Base-by-base conservation (phyloP, 2,329 filamentous ascomycete species). In the Seiridium cupressi region DNA sequence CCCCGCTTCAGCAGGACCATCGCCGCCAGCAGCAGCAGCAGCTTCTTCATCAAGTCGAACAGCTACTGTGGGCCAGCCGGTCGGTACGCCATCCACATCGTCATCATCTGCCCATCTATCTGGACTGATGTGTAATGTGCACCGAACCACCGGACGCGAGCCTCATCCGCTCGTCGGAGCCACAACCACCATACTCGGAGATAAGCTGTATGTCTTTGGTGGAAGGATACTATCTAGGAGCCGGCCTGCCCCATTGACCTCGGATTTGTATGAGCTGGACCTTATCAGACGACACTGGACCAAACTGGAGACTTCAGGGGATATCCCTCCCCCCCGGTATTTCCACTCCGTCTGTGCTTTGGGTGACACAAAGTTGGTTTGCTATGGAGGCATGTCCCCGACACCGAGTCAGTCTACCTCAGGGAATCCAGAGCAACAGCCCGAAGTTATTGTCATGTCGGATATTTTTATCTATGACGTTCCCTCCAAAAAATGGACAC, bases 321-420 rank as follows among this genome's bases (percentile, higher is more conserved):
- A 98, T 68, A 80, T 96, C 44, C 95, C 95, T 1, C 90, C 93
- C 2, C 92, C 95, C 7, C 86, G 95, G 62, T 99, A 99, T 73
- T 99, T 99, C 66, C 95, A 99, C 79, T 98, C 93, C 64, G 91
- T 98, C 74, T 99, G 95, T 73, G 85, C 92, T 1, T 79, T 99
- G 2, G 95, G 95, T 31, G 95, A 98, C 72, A 94, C 92, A 3
- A 99, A 98, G 75, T 83, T 99, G 73, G 94, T 99, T 3, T 98
- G 94, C 76, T 99, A 98, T 74, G 95, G 95, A 60, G 95, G 95
- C 67, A 99, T 99, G 95, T 97, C 94, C 8, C 93, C 94, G 1
- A 85, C 88, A 9, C 79, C 82, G 5, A 82, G 78, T 59, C 79
- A 82, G 49, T 74, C 82, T 40, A 68, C 75, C 51, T 71, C 76